These are phyloP conservation scores for Botryotinia calthae DNA, from an alignment of 2,329 filamentous ascomycete genomes.

Conservation along the genomic window DNA sequence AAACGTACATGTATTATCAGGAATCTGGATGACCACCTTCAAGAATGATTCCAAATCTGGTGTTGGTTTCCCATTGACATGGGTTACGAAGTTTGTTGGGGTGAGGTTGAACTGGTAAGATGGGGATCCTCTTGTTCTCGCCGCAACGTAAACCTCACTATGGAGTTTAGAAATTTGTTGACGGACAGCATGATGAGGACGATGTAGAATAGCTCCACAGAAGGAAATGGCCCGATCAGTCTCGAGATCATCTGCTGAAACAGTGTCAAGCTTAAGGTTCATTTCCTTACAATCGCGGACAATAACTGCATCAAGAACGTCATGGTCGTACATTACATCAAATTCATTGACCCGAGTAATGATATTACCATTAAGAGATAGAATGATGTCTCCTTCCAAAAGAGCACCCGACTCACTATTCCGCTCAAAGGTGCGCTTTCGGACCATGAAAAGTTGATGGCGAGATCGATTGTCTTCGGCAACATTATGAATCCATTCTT, in stretches of 20 bases:
- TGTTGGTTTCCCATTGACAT: conserved; percentile 86
- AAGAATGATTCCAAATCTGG: conserved; percentile 80
- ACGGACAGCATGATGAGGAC: conserved; percentile 90
- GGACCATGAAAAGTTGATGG: conserved; percentile 97
- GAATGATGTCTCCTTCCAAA: conserved; percentile 85
- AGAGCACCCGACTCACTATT: conserved; percentile 63
- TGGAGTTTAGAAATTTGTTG: conserved; percentile 97
- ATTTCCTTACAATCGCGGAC: conserved; percentile 82
- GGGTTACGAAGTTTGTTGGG: conserved; percentile 95
- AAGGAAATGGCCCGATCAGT: conserved; percentile 90
- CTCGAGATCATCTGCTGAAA: conserved; percentile 85
- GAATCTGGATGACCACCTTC: conserved; percentile 77
- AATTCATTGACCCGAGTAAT: conserved; percentile 92
- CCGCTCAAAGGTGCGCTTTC: conserved; percentile 75
- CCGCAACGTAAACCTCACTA: conserved; percentile 93
- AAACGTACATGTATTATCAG: conserved; percentile 82
- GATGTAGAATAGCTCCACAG: conserved; percentile 90
- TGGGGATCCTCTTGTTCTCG: conserved; percentile 77
- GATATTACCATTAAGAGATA: conserved; percentile 86
- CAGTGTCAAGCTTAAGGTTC: conserved; percentile 74
- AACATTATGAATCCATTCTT: conserved; percentile 92
- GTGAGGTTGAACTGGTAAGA: conserved; percentile 88
- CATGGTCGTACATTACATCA: conserved; percentile 93
- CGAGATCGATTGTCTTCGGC: conserved; percentile 84
- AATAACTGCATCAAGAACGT: conserved; percentile 77